Evolutionary conservation across 1,139 yeast genomes (phyloP).

Genomic region (Dujonia santamariae): DNA sequence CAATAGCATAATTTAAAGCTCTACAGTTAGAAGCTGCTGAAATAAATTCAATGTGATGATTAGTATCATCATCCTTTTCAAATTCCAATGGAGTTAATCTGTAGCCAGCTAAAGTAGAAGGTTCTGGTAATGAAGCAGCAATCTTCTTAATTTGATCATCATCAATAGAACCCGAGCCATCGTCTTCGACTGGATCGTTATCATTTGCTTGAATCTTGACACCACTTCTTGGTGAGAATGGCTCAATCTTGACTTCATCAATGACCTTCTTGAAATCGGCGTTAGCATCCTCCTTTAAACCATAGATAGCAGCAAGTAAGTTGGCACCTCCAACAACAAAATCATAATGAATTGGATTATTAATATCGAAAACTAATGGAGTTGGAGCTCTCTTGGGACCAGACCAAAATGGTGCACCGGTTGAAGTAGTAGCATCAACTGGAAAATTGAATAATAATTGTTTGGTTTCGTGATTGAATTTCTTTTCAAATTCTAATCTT

Average conservation of each 20-base stretch:
- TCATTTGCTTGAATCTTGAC: slow-evolving; percentile 85
- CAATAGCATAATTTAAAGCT: slow-evolving; percentile 87
- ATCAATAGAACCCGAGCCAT: slow-evolving; percentile 42
- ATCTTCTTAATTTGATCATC: slow-evolving; percentile 58
- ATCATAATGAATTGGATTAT: slow-evolving; percentile 73
- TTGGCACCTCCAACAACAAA: slow-evolving; percentile 89
- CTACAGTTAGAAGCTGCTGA: slow-evolving; percentile 96
- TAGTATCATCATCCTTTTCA: slow-evolving; percentile 96
- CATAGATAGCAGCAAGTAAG: slow-evolving; percentile 85
- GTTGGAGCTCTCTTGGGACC: slow-evolving; percentile 97
- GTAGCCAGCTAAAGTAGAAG: slow-evolving; percentile 86
- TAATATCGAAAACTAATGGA: slow-evolving; percentile 72
- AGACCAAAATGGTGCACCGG: slow-evolving; percentile 95
- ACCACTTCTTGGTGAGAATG: slow-evolving; percentile 71
- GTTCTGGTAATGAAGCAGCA: slow-evolving; percentile 81
- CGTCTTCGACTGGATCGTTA: slow-evolving; percentile 80
- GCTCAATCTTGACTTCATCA: slow-evolving; percentile 36
- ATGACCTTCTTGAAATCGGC: slow-evolving; percentile 47
- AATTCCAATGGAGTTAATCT: slow-evolving; percentile 85
- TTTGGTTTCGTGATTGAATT: slow-evolving; percentile 79
- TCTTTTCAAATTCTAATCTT: slow-evolving; percentile 79
- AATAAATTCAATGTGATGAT: slow-evolving; percentile 94
- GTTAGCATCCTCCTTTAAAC: slow-evolving; percentile 59
- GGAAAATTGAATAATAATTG: slow-evolving; percentile 95
- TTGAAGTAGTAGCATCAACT: slow-evolving; percentile 82